phyloP scores from a whole-genome alignment of 768 basidiomycete genomes.

The Hypholoma fasciculare region DNA sequence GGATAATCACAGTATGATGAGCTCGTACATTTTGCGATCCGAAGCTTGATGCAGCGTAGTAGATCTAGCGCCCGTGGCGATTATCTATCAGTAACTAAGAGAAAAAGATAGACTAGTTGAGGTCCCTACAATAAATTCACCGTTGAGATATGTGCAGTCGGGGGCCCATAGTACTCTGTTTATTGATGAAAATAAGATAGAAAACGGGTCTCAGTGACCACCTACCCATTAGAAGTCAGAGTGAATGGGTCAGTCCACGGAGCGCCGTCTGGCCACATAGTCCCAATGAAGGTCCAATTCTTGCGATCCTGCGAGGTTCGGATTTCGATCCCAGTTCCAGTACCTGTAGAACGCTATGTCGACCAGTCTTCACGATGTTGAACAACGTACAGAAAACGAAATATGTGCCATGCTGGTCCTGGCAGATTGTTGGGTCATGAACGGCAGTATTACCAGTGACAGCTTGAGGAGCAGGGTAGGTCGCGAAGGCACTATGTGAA shows the following conservation, averaged over 20 bases:
- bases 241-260: slow-evolving; percentile 49
- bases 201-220: neutral
- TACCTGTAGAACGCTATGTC: slow-evolving; percentile 25
- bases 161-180: slow-evolving; percentile 32
- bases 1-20: neutral
- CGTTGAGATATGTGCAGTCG: slow-evolving; percentile 30
- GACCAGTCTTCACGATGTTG: neutral
- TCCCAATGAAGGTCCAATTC: slow-evolving; percentile 42
- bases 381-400: slow-evolving; percentile 44
- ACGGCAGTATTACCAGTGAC: slow-evolving; percentile 43
- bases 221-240: slow-evolving; percentile 41
- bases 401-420: slow-evolving; percentile 42
- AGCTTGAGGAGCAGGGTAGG: slow-evolving; percentile 32
- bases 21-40: slow-evolving; percentile 43
- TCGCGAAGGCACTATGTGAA: slow-evolving; percentile 13
- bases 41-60: slow-evolving; percentile 54
- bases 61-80: slow-evolving; percentile 31
- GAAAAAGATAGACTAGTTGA: neutral
- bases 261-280: slow-evolving; percentile 51
- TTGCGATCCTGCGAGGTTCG: slow-evolving; percentile 47
- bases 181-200: neutral
- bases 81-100: neutral
- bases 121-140: slow-evolving; percentile 22
- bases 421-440: slow-evolving; percentile 50
- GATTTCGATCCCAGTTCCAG: slow-evolving; percentile 46